A percentile compares a stretch with the other conserved stretches of the same genome.
Conservation (phyloP, 2,329 filamentous ascomycete species). For the Alternaria burnsii region DNA sequence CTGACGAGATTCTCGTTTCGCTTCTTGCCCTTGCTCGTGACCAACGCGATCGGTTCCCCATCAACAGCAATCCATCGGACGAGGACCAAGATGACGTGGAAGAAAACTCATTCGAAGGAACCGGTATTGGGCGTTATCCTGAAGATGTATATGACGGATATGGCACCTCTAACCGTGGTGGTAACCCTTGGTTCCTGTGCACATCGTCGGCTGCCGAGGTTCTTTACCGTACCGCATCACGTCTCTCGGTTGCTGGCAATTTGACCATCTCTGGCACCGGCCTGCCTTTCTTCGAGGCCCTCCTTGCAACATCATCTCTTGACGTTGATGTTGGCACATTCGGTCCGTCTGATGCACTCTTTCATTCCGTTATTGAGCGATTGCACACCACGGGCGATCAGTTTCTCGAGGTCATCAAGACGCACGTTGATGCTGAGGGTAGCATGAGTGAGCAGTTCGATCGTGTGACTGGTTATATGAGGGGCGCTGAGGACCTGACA, state of each 20-base stretch:
- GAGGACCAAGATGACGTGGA: constrained; percentile 20
- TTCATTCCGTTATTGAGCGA: constrained; percentile 41
- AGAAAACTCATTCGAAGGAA: constrained; percentile 35
- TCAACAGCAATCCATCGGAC: constrained; percentile 42
- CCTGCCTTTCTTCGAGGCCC: constrained; percentile 49
- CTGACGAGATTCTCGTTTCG: constrained; percentile 50
- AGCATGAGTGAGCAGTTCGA: constrained; percentile 57
- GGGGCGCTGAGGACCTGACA: constrained; percentile 54
- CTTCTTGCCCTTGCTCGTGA: constrained; percentile 48
- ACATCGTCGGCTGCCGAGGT: constrained; percentile 53
- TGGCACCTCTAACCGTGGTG: constrained; percentile 36
- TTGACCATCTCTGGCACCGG: constrained; percentile 44
- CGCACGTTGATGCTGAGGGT: constrained; percentile 51
- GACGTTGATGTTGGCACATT: constrained; percentile 36
- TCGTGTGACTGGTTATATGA: constrained; percentile 50
- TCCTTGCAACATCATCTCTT: constrained; percentile 41
- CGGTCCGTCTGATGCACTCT: constrained; percentile 35
- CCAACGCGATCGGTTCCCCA: constrained; percentile 49
- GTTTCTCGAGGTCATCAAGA: constrained; percentile 53
- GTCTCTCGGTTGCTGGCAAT: constrained; percentile 35
- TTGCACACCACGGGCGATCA: constrained; percentile 50
- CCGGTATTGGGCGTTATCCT: constrained; percentile 54
- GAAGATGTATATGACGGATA: constrained; percentile 55
- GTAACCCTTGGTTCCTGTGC: constrained; percentile 57
- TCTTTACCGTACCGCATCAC: constrained; percentile 49